Evolutionary conservation across 192 early-diverging fungal genomes (phyloP).

Genomic region (Podila epicladia): DNA sequence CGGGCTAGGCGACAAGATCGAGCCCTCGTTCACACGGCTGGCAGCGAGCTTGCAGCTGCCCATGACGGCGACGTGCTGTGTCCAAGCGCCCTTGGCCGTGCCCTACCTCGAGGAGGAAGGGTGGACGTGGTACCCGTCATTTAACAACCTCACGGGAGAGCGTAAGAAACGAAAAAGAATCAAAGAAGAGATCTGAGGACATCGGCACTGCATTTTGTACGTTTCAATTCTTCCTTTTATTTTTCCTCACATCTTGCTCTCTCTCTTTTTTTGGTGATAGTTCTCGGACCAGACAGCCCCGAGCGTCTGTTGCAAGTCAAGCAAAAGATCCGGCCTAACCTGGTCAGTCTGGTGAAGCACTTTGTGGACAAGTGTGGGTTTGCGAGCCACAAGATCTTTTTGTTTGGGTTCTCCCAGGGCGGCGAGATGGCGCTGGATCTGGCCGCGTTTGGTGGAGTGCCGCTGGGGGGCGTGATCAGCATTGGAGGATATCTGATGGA

Average conservation of each 20-base stretch:
- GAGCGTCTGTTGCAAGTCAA: constrained; percentile 57
- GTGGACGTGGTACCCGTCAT: constrained; percentile 74
- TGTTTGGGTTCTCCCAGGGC: constrained; percentile 85
- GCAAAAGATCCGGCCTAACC: constrained; percentile 49
- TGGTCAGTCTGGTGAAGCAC: constrained; percentile 59
- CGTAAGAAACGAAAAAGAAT: constrained; percentile 29
- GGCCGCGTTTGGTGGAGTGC: constrained; percentile 59
- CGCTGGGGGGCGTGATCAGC: constrained; percentile 68
- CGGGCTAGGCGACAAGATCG: constrained; percentile 75
- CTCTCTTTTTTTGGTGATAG: constrained; percentile 7
- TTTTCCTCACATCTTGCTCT: neutral
- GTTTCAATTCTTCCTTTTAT: neutral
- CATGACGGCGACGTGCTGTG: constrained; percentile 72
- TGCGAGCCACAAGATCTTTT: constrained; percentile 54
- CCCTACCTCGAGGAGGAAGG: constrained; percentile 69
- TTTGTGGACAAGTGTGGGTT: constrained; percentile 57
- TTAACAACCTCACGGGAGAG: constrained; percentile 63
- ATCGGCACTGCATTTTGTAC: neutral
- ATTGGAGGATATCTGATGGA: constrained; percentile 67
- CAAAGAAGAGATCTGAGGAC: too few species aligned
- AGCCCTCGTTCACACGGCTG: constrained; percentile 66
- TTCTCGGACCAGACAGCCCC: constrained; percentile 44
- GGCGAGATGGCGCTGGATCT: constrained; percentile 73
- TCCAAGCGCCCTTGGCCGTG: constrained; percentile 66
- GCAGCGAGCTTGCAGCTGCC: constrained; percentile 70